These are phyloP conservation scores for Coccomyxa sp. DNA, from an alignment of 139 green algal species.

Conservation along the genomic window DNA sequence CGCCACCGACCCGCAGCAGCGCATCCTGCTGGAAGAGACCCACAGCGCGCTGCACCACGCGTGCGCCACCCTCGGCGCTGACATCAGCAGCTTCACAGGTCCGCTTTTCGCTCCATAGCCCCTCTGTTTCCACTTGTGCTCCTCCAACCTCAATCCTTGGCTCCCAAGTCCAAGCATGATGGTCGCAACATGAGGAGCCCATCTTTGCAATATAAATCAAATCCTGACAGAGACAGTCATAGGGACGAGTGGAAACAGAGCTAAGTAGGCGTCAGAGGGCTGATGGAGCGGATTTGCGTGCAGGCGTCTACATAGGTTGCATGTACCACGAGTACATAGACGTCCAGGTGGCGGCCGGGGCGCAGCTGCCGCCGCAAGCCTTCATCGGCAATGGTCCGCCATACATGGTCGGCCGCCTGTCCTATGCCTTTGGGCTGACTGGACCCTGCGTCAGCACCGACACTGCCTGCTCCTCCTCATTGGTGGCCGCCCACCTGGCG, in stretches of 20 bases:
- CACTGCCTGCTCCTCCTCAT: slow-evolving; percentile 54
- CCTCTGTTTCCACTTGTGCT: background rate
- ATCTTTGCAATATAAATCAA: no score
- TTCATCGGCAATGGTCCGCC: slow-evolving; percentile 30
- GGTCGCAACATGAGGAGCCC: background rate
- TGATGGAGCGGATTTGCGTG: no score
- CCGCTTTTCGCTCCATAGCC: background rate
- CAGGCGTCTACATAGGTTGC: slow-evolving; percentile 43
- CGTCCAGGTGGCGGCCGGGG: background rate
- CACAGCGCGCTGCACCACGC: slow-evolving; percentile 11
- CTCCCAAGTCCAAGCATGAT: background rate
- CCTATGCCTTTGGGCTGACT: slow-evolving; percentile 47
- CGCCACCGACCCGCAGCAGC: slow-evolving; percentile 71
- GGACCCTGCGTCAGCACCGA: slow-evolving; percentile 49
- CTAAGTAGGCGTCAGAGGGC: no score
- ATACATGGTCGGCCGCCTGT: slow-evolving; percentile 44
- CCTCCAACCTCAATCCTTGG: background rate
- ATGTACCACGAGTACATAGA: slow-evolving; percentile 49
- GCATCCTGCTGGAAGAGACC: slow-evolving; percentile 49
- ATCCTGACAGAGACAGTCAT: no score
- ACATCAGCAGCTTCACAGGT: background rate
- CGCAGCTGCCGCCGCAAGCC: slow-evolving; percentile 12
- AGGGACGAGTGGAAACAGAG: no score
- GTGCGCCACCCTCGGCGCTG: background rate
- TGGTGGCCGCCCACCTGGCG: slow-evolving; percentile 43